phyloP scores from a whole-genome alignment of 2,329 filamentous ascomycete species.

The Phyllosticta citribraziliensis region DNA sequence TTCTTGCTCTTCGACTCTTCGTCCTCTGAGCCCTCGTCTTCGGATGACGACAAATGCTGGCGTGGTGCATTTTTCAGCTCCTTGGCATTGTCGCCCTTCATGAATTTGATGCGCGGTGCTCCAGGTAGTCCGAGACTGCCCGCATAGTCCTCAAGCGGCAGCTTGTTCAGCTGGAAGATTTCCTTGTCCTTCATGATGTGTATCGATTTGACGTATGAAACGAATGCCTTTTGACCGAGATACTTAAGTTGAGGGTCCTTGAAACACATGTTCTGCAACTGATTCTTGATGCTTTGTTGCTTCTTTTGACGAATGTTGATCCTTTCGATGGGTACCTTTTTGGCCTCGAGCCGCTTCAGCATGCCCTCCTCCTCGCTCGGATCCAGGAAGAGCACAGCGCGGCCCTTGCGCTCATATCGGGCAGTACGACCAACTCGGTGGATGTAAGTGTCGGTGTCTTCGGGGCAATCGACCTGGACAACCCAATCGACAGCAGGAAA shows the following conservation, averaged over 20 bases:
- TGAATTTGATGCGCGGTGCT: slow-evolving; percentile 84
- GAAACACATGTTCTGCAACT: slow-evolving; percentile 92
- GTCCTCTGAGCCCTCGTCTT: slow-evolving; percentile 45
- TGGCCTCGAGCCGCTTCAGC: slow-evolving; percentile 71
- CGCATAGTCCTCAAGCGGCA: slow-evolving; percentile 80
- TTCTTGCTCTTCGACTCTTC: slow-evolving; percentile 39
- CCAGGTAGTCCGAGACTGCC: slow-evolving; percentile 80
- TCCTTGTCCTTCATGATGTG: slow-evolving; percentile 87
- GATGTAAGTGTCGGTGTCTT: slow-evolving; percentile 96
- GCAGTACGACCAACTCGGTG: slow-evolving; percentile 91
- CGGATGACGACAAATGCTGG: slow-evolving; percentile 45
- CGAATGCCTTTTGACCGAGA: slow-evolving; percentile 89
- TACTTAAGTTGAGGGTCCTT: slow-evolving; percentile 92
- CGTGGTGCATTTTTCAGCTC: slow-evolving; percentile 78
- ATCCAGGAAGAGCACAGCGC: slow-evolving; percentile 82
- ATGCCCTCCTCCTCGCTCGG: slow-evolving; percentile 91
- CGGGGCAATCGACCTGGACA: slow-evolving; percentile 94
- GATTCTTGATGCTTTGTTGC: slow-evolving; percentile 72
- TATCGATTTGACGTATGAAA: slow-evolving; percentile 77
- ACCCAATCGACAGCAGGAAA: slow-evolving; percentile 98
- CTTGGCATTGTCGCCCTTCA: slow-evolving; percentile 82
- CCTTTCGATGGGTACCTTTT: slow-evolving; percentile 78
- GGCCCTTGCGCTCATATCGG: slow-evolving; percentile 79
- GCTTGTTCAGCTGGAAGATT: slow-evolving; percentile 72
- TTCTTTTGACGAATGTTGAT: slow-evolving; percentile 86